Base-by-base conservation (phyloP, 75 land plant species). In the Gnetum montanum region DNA sequence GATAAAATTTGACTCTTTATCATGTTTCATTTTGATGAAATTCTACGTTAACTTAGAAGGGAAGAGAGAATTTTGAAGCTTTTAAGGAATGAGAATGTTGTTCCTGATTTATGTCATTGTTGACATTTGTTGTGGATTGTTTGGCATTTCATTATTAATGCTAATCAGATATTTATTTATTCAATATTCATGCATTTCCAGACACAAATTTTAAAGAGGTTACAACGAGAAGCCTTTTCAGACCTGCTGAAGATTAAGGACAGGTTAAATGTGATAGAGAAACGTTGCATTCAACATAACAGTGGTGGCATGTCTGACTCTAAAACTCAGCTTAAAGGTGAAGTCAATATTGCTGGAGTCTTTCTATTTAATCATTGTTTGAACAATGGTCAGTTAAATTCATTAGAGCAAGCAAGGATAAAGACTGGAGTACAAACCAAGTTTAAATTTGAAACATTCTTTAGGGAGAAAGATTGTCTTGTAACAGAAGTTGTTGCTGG, bases 201-300 rank as follows among this genome's bases (percentile, higher is more conserved):
- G 97, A 82, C 79, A 65, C 79, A 73, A 46, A 82, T 78, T 6
- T 66, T 92, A 76, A 88, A 81, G 70, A 70, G 90, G 43, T 65
- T 92, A 56, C 95, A 88, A 19, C 61, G 86, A 25, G 97, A 92
- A 64, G 70, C 86, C 43, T 92, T 92, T 65, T 55, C 81, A 24
- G 97, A 92, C 50, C 18, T 84, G 35, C 69, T 88, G 86, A 88
- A 79, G 36, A 68, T 84, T 10, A 66, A 89, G 46, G 97, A 79
- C 34, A 79, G 77, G 38, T 75, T 84, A 38, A 94, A 84, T 6
- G 79, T 79, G 51, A 67, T 84, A 44, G 90, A 88, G 59, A 51
- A 66, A 28, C 41, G 72, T 18, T 68, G 77, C 13, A 54, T 76
- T 18, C 61, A 59, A 16, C 68, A 70, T 37, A 64, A 46, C 20